Conservation (phyloP, 345 rosid genomes). For the Limnanthes douglasii region DNA sequence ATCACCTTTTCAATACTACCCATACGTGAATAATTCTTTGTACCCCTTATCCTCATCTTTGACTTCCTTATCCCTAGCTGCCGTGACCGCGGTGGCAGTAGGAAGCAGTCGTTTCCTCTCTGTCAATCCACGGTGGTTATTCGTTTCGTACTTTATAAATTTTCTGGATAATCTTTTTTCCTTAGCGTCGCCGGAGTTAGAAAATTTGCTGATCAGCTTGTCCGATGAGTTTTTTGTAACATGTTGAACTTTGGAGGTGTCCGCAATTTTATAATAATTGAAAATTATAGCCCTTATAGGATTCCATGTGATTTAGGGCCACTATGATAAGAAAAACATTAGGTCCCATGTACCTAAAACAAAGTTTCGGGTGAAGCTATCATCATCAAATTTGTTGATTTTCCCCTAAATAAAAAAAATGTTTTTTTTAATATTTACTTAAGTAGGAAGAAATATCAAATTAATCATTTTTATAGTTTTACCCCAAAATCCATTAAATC, state of each 20-base stretch:
- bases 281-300: background rate
- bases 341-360: too few species aligned
- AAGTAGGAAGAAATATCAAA: too few species aligned
- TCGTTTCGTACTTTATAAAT: slow-evolving; percentile 7
- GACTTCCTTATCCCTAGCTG: slow-evolving; percentile 38
- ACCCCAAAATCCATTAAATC: too few species aligned
- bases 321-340: background rate
- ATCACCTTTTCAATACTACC: slow-evolving; percentile 46
- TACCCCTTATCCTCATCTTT: slow-evolving; percentile 34
- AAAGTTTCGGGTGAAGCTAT: too few species aligned
- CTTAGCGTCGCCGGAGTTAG: slow-evolving; percentile 26
- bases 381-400: too few species aligned
- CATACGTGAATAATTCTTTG: slow-evolving; percentile 42
- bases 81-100: slow-evolving; percentile 21
- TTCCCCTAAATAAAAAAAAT: too few species aligned
- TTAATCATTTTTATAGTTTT: too few species aligned
- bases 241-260: slow-evolving; percentile 25
- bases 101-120: slow-evolving; percentile 64
- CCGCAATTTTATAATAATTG: background rate
- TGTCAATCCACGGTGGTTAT: slow-evolving; percentile 12
- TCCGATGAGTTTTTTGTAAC: slow-evolving; percentile 69
- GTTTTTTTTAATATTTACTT: too few species aligned
- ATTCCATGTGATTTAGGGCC: background rate
- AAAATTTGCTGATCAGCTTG: slow-evolving; percentile 72
- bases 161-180: slow-evolving; percentile 12